phyloP scores from a whole-genome alignment of 768 basidiomycete genomes.

The Xerocomellus intermedius region DNA sequence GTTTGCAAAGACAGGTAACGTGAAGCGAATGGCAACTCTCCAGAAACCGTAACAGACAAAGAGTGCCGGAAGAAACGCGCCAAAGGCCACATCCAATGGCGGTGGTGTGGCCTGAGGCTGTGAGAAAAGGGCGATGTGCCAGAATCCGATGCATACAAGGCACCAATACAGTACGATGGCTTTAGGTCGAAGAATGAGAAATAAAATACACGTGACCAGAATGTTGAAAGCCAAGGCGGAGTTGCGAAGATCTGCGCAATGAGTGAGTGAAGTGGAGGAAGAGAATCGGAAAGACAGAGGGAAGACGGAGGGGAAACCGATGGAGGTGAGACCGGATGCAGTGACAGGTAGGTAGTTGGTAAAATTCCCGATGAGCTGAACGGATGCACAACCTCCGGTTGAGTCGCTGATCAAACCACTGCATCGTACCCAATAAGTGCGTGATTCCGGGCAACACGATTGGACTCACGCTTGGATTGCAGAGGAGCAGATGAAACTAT shows the following conservation, averaged over 20 bases:
- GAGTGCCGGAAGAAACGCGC: conserved; percentile 71
- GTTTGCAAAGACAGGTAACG: conserved; percentile 63
- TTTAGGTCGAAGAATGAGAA: conserved; percentile 69
- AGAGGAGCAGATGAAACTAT: conserved; percentile 82
- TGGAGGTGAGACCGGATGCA: conserved; percentile 63
- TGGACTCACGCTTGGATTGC: conserved; percentile 72
- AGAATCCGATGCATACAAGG: conserved; percentile 80
- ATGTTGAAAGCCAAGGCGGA: conserved; percentile 73
- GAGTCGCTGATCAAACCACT: conserved; percentile 65
- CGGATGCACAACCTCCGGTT: conserved; percentile 73
- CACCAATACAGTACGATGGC: conserved; percentile 71
- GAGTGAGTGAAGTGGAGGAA: conserved; percentile 45
- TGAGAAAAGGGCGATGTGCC: conserved; percentile 81
- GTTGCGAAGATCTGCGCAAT: conserved; percentile 71
- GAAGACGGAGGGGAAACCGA: conserved; percentile 74
- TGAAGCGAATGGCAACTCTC: conserved; percentile 72
- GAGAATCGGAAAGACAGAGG: conserved; percentile 66
- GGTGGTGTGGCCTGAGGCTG: conserved; percentile 70
- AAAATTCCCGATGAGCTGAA: conserved; percentile 71
- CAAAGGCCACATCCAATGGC: conserved; percentile 67
- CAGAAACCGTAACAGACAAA: conserved; percentile 81
- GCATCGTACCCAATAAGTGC: conserved; percentile 10
- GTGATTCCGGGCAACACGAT: neutral
- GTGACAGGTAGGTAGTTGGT: conserved; percentile 61
- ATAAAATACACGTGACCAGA: conserved; percentile 61